Evolutionary conservation across 805 yeast genomes (phyloP).

Genomic region (Nakazawaea ernobii): DNA sequence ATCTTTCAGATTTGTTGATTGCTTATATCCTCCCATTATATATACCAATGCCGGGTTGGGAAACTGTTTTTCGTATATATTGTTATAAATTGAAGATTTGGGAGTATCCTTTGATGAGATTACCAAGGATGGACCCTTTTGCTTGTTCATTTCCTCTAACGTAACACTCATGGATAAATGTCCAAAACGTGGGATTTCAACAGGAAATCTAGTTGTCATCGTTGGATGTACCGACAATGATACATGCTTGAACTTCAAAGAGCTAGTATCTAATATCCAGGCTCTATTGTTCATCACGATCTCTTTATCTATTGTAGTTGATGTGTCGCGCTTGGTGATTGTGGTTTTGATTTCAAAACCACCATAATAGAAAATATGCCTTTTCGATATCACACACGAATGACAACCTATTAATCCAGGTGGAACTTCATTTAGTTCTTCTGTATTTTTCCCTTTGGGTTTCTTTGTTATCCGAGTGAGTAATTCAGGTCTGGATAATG

Average conservation of each 20-base stretch:
- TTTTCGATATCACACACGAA: conserved; percentile 44
- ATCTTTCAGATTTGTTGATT: conserved; percentile 21
- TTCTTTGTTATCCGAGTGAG: conserved; percentile 15
- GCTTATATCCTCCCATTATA: conserved; percentile 46
- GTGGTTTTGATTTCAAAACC: conserved; percentile 48
- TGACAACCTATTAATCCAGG: conserved; percentile 45
- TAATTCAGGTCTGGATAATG: conserved; percentile 26
- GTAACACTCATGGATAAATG: conserved; percentile 20
- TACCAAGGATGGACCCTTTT: not conserved
- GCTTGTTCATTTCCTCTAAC: conserved; percentile 22
- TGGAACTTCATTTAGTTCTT: conserved; percentile 37
- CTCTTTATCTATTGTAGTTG: conserved; percentile 26
- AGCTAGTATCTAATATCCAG: conserved; percentile 51
- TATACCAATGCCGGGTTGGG: conserved; percentile 28
- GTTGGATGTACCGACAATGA: conserved; percentile 27
- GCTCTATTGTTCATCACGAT: conserved; percentile 46
- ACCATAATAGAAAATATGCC: conserved; percentile 62
- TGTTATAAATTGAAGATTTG: not conserved
- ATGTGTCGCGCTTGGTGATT: conserved; percentile 19
- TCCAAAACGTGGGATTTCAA: conserved; percentile 28
- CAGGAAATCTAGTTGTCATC: conserved; percentile 18
- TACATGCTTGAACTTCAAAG: conserved; percentile 44
- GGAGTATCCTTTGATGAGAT: not conserved
- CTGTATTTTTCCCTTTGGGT: not conserved
- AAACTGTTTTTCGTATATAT: conserved; percentile 6